These are phyloP conservation scores for Tolypocladium tundrense DNA, from an alignment of 2,329 filamentous ascomycete genomes.

Conservation along the genomic window DNA sequence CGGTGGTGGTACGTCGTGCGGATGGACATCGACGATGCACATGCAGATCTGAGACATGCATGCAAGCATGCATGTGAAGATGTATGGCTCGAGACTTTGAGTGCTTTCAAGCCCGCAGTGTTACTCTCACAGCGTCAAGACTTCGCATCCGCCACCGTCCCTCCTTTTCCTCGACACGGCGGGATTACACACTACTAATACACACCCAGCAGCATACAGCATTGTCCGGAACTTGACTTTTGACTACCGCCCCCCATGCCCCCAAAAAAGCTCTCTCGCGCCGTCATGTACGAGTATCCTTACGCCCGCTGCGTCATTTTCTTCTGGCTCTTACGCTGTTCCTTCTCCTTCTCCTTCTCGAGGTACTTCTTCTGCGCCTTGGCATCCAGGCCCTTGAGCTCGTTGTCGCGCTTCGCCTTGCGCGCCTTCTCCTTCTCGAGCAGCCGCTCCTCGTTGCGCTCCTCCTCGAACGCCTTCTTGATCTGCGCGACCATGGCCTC, in stretches of 20 bases:
- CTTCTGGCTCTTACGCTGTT: conserved; percentile 45
- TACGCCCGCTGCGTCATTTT: conserved; percentile 44
- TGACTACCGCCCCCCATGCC: background rate
- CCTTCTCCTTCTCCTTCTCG: conserved; percentile 71
- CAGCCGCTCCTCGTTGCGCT: conserved; percentile 69
- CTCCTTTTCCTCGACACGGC: background rate
- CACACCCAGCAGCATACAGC: background rate
- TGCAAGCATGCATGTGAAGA: background rate
- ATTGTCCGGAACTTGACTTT: background rate
- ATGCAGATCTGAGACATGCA: background rate
- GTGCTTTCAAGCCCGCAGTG: background rate
- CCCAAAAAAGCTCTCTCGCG: background rate
- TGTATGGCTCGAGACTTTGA: background rate
- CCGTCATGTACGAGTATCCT: background rate
- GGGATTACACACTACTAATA: conserved; percentile 3
- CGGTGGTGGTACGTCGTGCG: background rate
- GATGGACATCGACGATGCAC: background rate
- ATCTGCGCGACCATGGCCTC: conserved; percentile 74
- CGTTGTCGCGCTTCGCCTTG: conserved; percentile 82
- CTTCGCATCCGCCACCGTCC: background rate
- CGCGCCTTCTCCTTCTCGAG: conserved; percentile 63
- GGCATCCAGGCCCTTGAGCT: conserved; percentile 65
- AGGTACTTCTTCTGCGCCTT: conserved; percentile 81
- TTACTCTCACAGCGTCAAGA: background rate
- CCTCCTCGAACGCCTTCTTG: conserved; percentile 67